These are phyloP conservation scores for Trypanosoma vivax DNA, from an alignment of 208 protist species.

Conservation along the genomic window DNA sequence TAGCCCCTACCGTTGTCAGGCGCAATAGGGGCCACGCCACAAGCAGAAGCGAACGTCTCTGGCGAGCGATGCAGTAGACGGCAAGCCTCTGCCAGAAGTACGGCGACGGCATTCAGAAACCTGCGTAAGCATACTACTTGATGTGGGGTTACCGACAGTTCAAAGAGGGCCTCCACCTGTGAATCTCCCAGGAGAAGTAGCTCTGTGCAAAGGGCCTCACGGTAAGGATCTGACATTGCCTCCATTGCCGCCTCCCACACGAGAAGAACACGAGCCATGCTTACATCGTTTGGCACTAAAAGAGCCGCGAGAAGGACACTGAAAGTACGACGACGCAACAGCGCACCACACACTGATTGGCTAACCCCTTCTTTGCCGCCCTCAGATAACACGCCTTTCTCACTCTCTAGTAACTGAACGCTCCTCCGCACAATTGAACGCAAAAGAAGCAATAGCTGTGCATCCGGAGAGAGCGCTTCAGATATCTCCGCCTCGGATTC, in stretches of 20 bases:
- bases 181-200: constrained; percentile 11
- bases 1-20: background rate
- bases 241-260: constrained; percentile 17
- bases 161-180: constrained; percentile 1
- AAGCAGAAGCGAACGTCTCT: background rate
- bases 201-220: constrained; percentile 4
- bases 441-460: constrained; percentile 12
- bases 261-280: constrained; percentile 13
- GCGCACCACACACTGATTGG: background rate
- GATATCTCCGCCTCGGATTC: background rate
- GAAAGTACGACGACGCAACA: constrained; percentile 9
- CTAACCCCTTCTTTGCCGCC: background rate
- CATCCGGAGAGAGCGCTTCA: constrained; percentile 6
- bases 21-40: background rate
- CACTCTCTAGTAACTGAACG: background rate
- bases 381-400: background rate
- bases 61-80: constrained; percentile 1
- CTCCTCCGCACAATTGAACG: constrained; percentile 3
- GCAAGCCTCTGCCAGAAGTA: constrained; percentile 10
- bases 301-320: constrained; percentile 16
- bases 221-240: constrained; percentile 1
- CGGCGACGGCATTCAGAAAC: constrained; percentile 11
- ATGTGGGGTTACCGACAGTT: background rate
- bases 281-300: constrained; percentile 15
- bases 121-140: constrained; percentile 6